phyloP scores from a whole-genome alignment of 1,284 basidiomycete species.

The Phylloboletellus chloephorus region DNA sequence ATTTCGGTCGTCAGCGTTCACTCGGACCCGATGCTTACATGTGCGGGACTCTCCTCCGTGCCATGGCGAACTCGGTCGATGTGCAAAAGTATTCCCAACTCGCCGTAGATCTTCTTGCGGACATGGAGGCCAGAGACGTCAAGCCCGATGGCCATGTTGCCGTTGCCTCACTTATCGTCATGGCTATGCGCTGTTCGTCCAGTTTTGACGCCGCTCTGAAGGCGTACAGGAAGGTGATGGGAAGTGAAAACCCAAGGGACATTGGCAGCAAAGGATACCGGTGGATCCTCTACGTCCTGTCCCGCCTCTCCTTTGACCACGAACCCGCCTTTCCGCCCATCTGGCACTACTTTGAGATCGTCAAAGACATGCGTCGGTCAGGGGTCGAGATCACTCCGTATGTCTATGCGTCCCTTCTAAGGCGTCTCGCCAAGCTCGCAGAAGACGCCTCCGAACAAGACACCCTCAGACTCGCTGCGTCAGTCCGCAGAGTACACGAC shows the following conservation, averaged over 20 bases:
- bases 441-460: slow-evolving; percentile 28
- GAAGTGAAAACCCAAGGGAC: slow-evolving; percentile 32
- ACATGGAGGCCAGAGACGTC: slow-evolving; percentile 44
- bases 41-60: slow-evolving; percentile 54
- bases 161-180: slow-evolving; percentile 48
- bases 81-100: slow-evolving; percentile 42
- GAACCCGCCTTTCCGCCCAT: slow-evolving; percentile 46
- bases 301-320: slow-evolving; percentile 46
- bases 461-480: slow-evolving; percentile 37
- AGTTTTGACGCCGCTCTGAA: slow-evolving; percentile 56
- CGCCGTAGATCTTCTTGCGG: slow-evolving; percentile 50
- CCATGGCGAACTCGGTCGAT: slow-evolving; percentile 42
- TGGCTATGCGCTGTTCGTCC: slow-evolving; percentile 53
- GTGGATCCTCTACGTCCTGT: slow-evolving; percentile 59
- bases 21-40: slow-evolving; percentile 44
- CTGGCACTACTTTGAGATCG: slow-evolving; percentile 69
- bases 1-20: slow-evolving; percentile 29
- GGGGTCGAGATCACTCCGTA: slow-evolving; percentile 54
- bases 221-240: slow-evolving; percentile 47
- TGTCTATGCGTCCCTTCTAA: slow-evolving; percentile 72
- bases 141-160: slow-evolving; percentile 36
- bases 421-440: slow-evolving; percentile 46
- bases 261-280: slow-evolving; percentile 56
- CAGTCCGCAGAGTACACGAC: slow-evolving; percentile 71
- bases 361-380: slow-evolving; percentile 76